Evolutionary conservation across 768 basidiomycete genomes (phyloP), one percentile per base, ranked within the genome.

Genomic region (Tulasnella calospora): DNA sequence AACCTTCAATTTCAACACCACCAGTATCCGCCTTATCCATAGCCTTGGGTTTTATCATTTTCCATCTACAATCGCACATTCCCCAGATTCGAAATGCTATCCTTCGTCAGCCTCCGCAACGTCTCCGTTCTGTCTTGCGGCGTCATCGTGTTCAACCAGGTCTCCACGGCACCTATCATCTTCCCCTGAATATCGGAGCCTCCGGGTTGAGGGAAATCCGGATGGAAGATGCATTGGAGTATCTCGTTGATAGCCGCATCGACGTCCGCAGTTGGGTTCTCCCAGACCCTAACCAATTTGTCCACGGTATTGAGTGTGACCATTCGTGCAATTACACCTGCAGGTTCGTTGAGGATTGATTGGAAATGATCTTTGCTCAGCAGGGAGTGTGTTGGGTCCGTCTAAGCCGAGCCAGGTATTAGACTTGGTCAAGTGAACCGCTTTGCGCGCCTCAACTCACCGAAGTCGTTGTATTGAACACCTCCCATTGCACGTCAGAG

Each of bases 261-360:
- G 17, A 78, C 77, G 70, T 73, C 47, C 27, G 71, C 17, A 19
- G 35, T 35, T 19, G 61, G 69, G 70, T 78, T 72, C 69, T 38
- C 69, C 77, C 77, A 78, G 17, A 57, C 40, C 46, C 70, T 35
- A 21, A 72, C 67, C 21, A 78, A 38, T 21, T 27, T 44, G 21
- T 78, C 46, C 33, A 73, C 77, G 47, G 77, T 84, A 82, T 93
- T 83, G 81, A 89, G 87, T 19, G 92, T 91, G 23, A 93, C 87
- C 35, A 91, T 83, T 81, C 89, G 87, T 10, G 92, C 92, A 73
- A 92, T 89, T 82, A 91, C 90, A 4, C 92, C 92, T 19, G 92
- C 92, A 0, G 92, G 91, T 81, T 92, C 90, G 82, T 92, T 93
- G 71, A 92, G 85, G 73, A 92, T 90, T 57, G 92, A 87, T 5